Evolutionary conservation across 2,329 filamentous ascomycete genomes (phyloP).

Genomic region (Pseudogymnoascus verrucosus): DNA sequence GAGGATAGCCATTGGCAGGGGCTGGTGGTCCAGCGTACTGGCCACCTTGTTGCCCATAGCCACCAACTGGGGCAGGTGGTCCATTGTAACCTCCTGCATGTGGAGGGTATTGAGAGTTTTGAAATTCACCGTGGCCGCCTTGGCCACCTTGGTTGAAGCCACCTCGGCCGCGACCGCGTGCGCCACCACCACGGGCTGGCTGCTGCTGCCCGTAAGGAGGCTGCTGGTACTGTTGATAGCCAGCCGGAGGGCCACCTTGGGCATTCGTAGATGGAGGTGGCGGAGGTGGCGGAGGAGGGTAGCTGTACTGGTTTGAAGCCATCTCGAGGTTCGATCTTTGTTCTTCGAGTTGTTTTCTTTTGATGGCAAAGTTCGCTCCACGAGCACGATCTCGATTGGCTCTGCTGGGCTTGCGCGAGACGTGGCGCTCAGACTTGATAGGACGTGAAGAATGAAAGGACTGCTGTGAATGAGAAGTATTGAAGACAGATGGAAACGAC

Average conservation of each 20-base stretch:
- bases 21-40: slow-evolving; percentile 29
- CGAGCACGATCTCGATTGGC: not conserved
- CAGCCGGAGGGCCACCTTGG: slow-evolving; percentile 20
- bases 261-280: slow-evolving; percentile 13
- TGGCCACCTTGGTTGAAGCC: slow-evolving; percentile 18
- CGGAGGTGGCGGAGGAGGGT: slow-evolving; percentile 28
- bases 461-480: not conserved
- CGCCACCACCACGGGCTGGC: slow-evolving; percentile 24
- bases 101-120: slow-evolving; percentile 17
- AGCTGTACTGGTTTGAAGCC: slow-evolving; percentile 27
- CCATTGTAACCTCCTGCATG: slow-evolving; percentile 21
- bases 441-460: not conserved
- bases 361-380: not conserved
- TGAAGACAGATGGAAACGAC: not conserved
- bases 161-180: slow-evolving; percentile 25
- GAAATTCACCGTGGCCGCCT: slow-evolving; percentile 24
- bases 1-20: slow-evolving; percentile 17
- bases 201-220: slow-evolving; percentile 24
- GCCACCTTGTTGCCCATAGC: slow-evolving; percentile 22
- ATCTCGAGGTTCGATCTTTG: slow-evolving; percentile 18
- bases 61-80: slow-evolving; percentile 12
- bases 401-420: not conserved
- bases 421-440: not conserved
- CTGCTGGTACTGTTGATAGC: slow-evolving; percentile 22
- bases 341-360: not conserved